These are phyloP conservation scores for Alternaria longipes DNA, from an alignment of 2,329 filamentous ascomycete species.

Conservation along the genomic window DNA sequence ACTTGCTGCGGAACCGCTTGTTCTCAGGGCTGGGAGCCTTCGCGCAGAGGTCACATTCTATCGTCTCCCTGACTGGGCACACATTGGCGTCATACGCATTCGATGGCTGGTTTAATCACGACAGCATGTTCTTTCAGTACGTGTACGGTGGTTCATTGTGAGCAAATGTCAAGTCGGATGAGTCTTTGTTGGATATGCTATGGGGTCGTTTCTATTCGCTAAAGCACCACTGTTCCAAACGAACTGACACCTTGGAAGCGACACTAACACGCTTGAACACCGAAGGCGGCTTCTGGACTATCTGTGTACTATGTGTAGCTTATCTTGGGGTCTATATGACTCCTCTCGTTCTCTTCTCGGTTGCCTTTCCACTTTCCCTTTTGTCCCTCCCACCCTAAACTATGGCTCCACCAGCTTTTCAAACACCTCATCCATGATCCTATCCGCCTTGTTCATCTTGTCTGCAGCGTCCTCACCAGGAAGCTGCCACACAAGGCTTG, in stretches of 20 bases:
- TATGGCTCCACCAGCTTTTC: constrained; percentile 9
- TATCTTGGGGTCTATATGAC: not conserved
- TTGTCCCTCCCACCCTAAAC: not conserved
- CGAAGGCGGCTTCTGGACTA: too few species aligned
- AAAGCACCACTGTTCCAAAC: not conserved
- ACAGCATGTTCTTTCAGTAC: too few species aligned
- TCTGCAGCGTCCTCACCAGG: not conserved
- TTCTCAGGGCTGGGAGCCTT: too few species aligned
- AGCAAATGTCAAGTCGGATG: not conserved
- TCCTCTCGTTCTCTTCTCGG: too few species aligned
- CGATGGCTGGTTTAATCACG: too few species aligned
- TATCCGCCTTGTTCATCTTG: not conserved
- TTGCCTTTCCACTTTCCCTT: not conserved
- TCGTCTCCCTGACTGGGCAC: too few species aligned
- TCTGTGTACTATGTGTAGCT: too few species aligned
- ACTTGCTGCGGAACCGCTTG: too few species aligned
- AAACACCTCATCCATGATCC: not conserved
- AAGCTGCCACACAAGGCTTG: not conserved
- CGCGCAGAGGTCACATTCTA: too few species aligned
- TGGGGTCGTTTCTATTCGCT: not conserved
- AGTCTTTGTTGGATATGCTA: not conserved
- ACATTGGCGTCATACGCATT: too few species aligned
- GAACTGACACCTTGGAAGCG: not conserved
- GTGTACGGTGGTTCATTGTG: too few species aligned
- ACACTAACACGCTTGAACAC: not conserved